Percentiles rank a stretch among this genome's conserved stretches.
Evolutionary conservation across 2,329 filamentous ascomycete genomes (phyloP).

Genomic region (Intubia oerlemansii): DNA sequence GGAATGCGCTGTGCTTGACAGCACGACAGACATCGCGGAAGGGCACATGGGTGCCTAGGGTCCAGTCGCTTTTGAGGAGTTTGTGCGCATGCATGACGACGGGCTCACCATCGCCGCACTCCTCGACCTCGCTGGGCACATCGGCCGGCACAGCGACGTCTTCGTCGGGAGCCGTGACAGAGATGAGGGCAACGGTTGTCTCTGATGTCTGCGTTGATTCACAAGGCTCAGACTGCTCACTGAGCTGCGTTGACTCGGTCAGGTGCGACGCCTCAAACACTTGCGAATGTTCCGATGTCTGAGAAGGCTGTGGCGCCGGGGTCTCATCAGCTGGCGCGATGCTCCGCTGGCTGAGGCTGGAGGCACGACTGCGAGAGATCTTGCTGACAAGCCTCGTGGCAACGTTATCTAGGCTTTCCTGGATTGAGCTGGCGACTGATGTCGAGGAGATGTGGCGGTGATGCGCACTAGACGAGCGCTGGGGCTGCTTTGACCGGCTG

Average conservation of each 20-base stretch:
- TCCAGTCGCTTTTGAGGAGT: conserved; percentile 29
- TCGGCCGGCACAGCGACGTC: conserved; percentile 4
- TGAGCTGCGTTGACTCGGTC: too few relatives aligned
- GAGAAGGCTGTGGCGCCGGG: conserved; percentile 1
- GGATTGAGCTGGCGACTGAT: conserved; percentile 14
- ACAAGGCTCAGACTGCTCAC: too few relatives aligned
- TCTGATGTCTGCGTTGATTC: neutral
- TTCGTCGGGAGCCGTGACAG: conserved; percentile 5
- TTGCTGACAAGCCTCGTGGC: conserved; percentile 2
- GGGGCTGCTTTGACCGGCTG: too few relatives aligned
- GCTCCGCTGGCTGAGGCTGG: conserved; percentile 15
- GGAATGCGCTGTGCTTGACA: conserved; percentile 61
- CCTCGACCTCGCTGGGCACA: conserved; percentile 6
- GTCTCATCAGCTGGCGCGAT: neutral
- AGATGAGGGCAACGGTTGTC: conserved; percentile 3
- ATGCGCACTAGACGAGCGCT: too few relatives aligned
- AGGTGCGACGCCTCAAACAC: too few relatives aligned
- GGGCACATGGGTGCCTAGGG: conserved; percentile 63
- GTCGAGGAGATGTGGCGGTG: conserved; percentile 22
- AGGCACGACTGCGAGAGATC: conserved; percentile 18
- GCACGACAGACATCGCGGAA: conserved; percentile 74
- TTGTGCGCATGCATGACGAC: conserved; percentile 49
- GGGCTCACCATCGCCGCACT: conserved; percentile 35
- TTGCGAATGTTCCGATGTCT: neutral
- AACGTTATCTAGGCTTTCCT: conserved; percentile 17